A percentile compares a stretch with the other conserved stretches of the same genome.
phyloP scores from a whole-genome alignment of 768 basidiomycete species.

The Neoboletus subvelutipes region DNA sequence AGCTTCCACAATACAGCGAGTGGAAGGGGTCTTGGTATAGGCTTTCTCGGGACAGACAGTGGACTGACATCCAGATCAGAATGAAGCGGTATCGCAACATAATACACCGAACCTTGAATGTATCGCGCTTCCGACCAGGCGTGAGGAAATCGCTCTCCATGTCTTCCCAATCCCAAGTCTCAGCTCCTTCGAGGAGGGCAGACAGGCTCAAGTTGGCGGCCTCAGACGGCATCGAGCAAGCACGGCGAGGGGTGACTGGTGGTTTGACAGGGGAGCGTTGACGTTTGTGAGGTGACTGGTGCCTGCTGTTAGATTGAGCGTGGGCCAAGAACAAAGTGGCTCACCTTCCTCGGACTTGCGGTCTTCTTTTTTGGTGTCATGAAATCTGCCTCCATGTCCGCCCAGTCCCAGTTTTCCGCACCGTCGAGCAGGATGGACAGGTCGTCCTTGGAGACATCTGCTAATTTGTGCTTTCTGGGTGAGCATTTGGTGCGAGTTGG shows the following conservation, averaged over 20 bases:
- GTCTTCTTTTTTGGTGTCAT: slow-evolving; percentile 50
- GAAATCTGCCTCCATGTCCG: slow-evolving; percentile 51
- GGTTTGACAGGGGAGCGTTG: slow-evolving; percentile 21
- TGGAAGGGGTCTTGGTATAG: slow-evolving; percentile 40
- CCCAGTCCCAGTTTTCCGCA: slow-evolving; percentile 70
- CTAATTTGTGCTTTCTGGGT: slow-evolving; percentile 23
- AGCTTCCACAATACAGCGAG: slow-evolving; percentile 55
- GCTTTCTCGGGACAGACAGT: slow-evolving; percentile 6
- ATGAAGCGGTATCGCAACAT: not conserved
- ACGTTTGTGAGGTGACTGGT: slow-evolving; percentile 16
- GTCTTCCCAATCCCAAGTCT: slow-evolving; percentile 69
- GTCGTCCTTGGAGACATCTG: slow-evolving; percentile 29
- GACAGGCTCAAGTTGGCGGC: slow-evolving; percentile 42
- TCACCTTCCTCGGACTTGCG: slow-evolving; percentile 26
- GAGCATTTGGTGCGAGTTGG: slow-evolving; percentile 23
- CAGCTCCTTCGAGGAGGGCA: slow-evolving; percentile 58
- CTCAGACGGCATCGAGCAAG: slow-evolving; percentile 9
- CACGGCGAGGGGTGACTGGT: slow-evolving; percentile 9
- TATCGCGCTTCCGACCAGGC: slow-evolving; percentile 40
- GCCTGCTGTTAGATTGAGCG: not conserved
- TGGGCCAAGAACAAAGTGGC: not conserved
- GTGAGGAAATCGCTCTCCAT: slow-evolving; percentile 49
- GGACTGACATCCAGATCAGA: slow-evolving; percentile 16
- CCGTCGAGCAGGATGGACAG: slow-evolving; percentile 56
- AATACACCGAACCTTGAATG: slow-evolving; percentile 19